Base-by-base conservation (phyloP, 148 eudicot genomes). In the Diospyros lotus region DNA sequence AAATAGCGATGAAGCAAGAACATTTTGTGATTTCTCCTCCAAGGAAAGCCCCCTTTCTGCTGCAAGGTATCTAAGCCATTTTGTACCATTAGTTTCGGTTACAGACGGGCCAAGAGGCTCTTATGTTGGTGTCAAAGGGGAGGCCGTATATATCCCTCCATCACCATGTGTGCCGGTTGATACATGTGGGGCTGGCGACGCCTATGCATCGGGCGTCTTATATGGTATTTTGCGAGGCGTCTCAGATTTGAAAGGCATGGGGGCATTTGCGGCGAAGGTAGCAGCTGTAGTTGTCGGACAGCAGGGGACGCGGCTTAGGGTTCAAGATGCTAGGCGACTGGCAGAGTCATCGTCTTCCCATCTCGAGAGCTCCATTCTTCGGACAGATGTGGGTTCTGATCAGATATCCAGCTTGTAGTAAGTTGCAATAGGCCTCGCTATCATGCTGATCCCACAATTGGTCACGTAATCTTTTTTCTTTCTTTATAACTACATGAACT, bases 151-250 rank as follows among this genome's bases (percentile, higher is more conserved):
- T 72, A 88, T 95, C 72, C 97, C 97, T 68, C 99, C 98, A 66
- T 85, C 89, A 14, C 96, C 94, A 0, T 95, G 99, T 66, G 84
- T 77, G 38, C 94, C 99, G 2, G 82, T 95, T 0, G 99, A 95
- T 81, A 95, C 99, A 17, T 92, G 97, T 77, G 99, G 99, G 14
- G 99, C 99, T 2, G 99, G 99, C 45, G 99, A 95, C 75, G 97
- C 96, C 6, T 95, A 92, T 73, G 97, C 99, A 5, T 90, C 97
- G 0, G 99, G 99, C 4, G 81, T 92, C 58, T 66, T 95, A 68
- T 95, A 95, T 46, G 88, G 96, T 18, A 76, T 95, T 55, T 71
- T 91, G 51, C 78, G 89, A 14, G 96, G 97, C 1, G 88, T 89
- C 42, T 87, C 97, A 46, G 92, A 92, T 86, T 75, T 89, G 58